These are phyloP conservation scores for Volvariella surrecta DNA, from an alignment of 1,284 basidiomycete species.

Conservation along the genomic window DNA sequence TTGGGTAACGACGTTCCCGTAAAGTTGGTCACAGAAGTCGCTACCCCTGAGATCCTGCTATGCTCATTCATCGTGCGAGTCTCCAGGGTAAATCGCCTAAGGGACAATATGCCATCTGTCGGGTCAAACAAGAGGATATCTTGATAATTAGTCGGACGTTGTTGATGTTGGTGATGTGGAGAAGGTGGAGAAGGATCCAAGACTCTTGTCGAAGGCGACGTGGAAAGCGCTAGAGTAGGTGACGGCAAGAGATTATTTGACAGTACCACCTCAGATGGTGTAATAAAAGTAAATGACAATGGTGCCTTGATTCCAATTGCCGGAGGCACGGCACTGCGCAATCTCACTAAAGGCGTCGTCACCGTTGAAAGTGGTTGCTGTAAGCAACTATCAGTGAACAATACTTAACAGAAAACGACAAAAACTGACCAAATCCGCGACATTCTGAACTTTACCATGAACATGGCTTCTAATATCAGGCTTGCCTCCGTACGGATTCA, in stretches of 20 bases:
- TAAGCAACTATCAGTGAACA: slow-evolving; percentile 5
- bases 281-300: slow-evolving; percentile 49
- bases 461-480: slow-evolving; percentile 61
- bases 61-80: slow-evolving; percentile 18
- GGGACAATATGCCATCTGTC: slow-evolving; percentile 42
- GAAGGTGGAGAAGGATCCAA: slow-evolving; percentile 11
- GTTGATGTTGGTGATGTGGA: slow-evolving; percentile 17
- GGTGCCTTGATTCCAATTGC: slow-evolving; percentile 27
- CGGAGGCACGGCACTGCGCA: slow-evolving; percentile 31
- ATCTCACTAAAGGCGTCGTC: slow-evolving; percentile 47
- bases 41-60: slow-evolving; percentile 12
- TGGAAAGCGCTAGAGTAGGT: not conserved
- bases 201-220: slow-evolving; percentile 19
- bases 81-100: slow-evolving; percentile 46
- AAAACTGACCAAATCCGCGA: slow-evolving; percentile 36
- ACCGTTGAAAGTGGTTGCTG: slow-evolving; percentile 47
- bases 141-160: slow-evolving; percentile 39
- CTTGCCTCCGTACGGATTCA: slow-evolving; percentile 69
- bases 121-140: slow-evolving; percentile 63
- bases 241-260: slow-evolving; percentile 33
- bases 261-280: slow-evolving; percentile 24
- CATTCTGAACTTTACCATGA: slow-evolving; percentile 48
- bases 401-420: slow-evolving; percentile 3
- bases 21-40: slow-evolving; percentile 13
- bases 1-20: not conserved